Conservation (phyloP, 441 rosid genomes). For the Gossypium aridum region DNA sequence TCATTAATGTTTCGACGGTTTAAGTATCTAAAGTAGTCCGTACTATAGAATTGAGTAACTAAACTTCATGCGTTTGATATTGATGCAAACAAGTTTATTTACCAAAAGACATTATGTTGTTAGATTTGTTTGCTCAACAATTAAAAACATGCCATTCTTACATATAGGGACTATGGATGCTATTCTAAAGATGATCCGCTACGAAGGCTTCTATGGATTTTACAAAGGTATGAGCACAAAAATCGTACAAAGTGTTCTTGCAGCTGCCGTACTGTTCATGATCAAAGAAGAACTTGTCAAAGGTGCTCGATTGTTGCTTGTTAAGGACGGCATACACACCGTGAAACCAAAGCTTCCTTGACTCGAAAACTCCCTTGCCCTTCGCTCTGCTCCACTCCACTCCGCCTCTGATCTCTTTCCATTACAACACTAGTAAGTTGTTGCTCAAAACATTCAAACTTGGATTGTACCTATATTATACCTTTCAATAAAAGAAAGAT, state of each 20-base stretch:
- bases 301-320: constrained; percentile 55
- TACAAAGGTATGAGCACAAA: constrained; percentile 95
- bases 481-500: neutral
- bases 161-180: constrained; percentile 73
- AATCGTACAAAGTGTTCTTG: constrained; percentile 83
- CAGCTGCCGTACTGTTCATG: constrained; percentile 87
- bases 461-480: neutral
- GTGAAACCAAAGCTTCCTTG: constrained; percentile 37
- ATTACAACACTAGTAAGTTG: neutral
- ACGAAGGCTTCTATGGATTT: constrained; percentile 47
- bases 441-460: neutral
- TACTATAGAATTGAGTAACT: neutral
- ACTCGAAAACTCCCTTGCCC: constrained; percentile 1
- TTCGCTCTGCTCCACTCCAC: neutral
- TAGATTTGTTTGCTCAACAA: neutral
- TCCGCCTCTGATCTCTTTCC: neutral
- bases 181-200: constrained; percentile 59
- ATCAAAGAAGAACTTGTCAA: constrained; percentile 81
- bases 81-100: neutral
- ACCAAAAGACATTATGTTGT: neutral
- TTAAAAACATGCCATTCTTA: neutral
- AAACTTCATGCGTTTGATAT: neutral
- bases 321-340: constrained; percentile 18
- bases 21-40: neutral
- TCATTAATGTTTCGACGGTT: neutral